A percentile compares a stretch with the other conserved stretches of the same genome.
phyloP scores from a whole-genome alignment of 169 alveolate genomes.

The Cryptosporidium tyzzeri region DNA sequence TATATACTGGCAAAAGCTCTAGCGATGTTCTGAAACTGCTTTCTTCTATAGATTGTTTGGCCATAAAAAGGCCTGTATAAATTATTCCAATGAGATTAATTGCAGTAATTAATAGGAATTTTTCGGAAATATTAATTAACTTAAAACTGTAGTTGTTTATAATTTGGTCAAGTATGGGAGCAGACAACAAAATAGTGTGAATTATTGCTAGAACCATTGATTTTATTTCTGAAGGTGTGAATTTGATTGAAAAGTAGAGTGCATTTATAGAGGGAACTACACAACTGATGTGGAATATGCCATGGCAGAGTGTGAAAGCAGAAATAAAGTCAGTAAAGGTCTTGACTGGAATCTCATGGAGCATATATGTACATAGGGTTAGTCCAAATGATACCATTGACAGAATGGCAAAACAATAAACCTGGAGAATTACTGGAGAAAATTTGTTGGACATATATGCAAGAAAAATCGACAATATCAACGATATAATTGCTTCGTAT shows the following conservation, averaged over 20 bases:
- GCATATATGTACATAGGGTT: constrained; percentile 28
- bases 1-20: constrained; percentile 45
- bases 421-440: constrained; percentile 45
- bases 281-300: constrained; percentile 35
- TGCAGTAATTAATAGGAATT: constrained; percentile 22
- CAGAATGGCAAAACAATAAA: constrained; percentile 42
- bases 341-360: constrained; percentile 59
- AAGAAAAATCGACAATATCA: constrained; percentile 3
- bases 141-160: constrained; percentile 7
- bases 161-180: constrained; percentile 32
- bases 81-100: constrained; percentile 19
- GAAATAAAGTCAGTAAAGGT: constrained; percentile 51
- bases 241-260: constrained; percentile 19
- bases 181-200: constrained; percentile 12
- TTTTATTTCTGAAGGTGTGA: neutral
- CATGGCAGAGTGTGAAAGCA: constrained; percentile 68
- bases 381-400: constrained; percentile 66
- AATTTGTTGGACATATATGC: neutral
- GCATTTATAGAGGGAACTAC: constrained; percentile 32
- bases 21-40: neutral
- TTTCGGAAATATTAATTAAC: constrained; percentile 5
- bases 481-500: constrained; percentile 18
- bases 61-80: constrained; percentile 36
- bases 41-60: constrained; percentile 1
- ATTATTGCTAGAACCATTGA: constrained; percentile 22